These are phyloP conservation scores for Ambispora gerdemannii DNA, from an alignment of 192 early-diverging fungal genomes.

Conservation along the genomic window DNA sequence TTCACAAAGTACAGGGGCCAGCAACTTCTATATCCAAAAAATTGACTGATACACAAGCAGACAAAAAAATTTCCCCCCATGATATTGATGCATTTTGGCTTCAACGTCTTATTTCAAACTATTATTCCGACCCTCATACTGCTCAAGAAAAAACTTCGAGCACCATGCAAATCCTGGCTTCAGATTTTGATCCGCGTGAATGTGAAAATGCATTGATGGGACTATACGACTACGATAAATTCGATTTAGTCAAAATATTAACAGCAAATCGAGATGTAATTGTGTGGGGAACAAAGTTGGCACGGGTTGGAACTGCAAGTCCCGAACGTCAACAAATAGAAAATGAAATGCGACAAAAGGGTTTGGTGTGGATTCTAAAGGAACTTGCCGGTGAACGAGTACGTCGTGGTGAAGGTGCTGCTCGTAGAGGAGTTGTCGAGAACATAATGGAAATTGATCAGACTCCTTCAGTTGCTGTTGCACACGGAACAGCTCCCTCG, in stretches of 20 bases:
- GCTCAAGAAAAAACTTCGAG: slow-evolving; percentile 85
- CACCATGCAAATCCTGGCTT: slow-evolving; percentile 70
- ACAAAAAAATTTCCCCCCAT: slow-evolving; percentile 58
- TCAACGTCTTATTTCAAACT: slow-evolving; percentile 78
- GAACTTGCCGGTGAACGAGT: slow-evolving; percentile 60
- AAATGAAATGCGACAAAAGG: slow-evolving; percentile 66
- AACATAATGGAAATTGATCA: slow-evolving; percentile 68
- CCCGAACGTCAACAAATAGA: slow-evolving; percentile 57
- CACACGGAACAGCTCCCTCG: slow-evolving; percentile 40
- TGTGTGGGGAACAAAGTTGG: slow-evolving; percentile 87
- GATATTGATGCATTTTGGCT: slow-evolving; percentile 98
- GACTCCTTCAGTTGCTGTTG: slow-evolving; percentile 9
- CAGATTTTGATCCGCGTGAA: slow-evolving; percentile 70
- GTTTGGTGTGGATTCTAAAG: slow-evolving; percentile 69
- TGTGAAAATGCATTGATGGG: slow-evolving; percentile 95
- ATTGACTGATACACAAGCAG: slow-evolving; percentile 31
- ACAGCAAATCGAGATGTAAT: slow-evolving; percentile 86
- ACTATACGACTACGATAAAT: slow-evolving; percentile 96
- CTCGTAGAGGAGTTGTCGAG: slow-evolving; percentile 60
- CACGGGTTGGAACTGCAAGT: slow-evolving; percentile 61
- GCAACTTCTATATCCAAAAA: slow-evolving; percentile 46
- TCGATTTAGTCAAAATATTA: slow-evolving; percentile 88
- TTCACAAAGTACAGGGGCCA: slow-evolving; percentile 45
- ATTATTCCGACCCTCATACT: slow-evolving; percentile 79
- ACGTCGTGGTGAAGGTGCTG: slow-evolving; percentile 46